These are phyloP conservation scores for Amanita subjunquillea DNA, from an alignment of 768 basidiomycete genomes.

Conservation along the genomic window DNA sequence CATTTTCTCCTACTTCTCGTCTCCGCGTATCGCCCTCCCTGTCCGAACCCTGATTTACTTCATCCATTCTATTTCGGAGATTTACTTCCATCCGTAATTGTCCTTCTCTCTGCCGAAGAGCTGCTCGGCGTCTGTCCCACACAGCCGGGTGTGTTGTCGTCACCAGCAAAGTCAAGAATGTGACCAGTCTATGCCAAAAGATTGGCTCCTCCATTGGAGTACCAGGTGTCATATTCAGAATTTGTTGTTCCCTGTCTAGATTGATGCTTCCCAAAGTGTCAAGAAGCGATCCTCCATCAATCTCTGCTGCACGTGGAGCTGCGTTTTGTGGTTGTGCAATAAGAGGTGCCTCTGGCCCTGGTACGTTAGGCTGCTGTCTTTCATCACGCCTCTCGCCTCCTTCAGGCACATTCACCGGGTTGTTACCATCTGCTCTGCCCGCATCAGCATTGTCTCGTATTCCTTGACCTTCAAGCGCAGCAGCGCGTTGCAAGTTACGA, in stretches of 20 bases:
- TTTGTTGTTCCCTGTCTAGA: conserved; percentile 42
- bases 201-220: conserved; percentile 31
- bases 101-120: conserved; percentile 54
- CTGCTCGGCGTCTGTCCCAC: conserved; percentile 56
- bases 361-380: conserved; percentile 7
- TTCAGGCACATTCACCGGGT: conserved; percentile 8
- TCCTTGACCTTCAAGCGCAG: conserved; percentile 19
- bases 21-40: conserved; percentile 18
- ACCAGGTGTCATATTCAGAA: conserved; percentile 25
- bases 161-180: conserved; percentile 47
- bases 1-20: conserved; percentile 27
- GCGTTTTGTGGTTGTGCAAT: background rate
- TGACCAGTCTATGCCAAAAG: conserved; percentile 35
- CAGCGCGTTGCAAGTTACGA: conserved; percentile 25
- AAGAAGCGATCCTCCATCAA: conserved; percentile 25
- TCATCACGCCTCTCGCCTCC: conserved; percentile 10
- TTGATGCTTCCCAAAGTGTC: conserved; percentile 49
- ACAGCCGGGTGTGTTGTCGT: conserved; percentile 64
- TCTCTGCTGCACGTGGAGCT: conserved; percentile 10
- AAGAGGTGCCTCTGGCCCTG: background rate
- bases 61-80: conserved; percentile 21
- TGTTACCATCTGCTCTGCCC: conserved; percentile 5
- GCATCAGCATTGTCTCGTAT: conserved; percentile 11
- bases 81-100: conserved; percentile 57
- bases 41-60: conserved; percentile 19